Percentiles rank a stretch among this genome's conserved stretches.
Conservation (phyloP, 2,329 filamentous ascomycete species). For the Didymella sp. region DNA sequence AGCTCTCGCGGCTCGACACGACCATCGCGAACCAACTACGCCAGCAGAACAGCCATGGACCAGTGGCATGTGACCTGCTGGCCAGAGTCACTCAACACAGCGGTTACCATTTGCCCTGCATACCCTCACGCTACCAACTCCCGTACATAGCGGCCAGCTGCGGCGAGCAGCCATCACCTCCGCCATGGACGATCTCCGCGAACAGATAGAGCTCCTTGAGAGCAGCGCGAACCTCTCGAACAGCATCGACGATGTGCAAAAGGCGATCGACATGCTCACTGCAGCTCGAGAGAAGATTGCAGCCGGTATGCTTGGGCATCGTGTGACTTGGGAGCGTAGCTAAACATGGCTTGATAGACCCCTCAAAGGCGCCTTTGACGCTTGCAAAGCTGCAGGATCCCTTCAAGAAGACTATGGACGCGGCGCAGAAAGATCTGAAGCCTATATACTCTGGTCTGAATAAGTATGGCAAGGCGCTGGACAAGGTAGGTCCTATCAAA, state of each 20-base stretch:
- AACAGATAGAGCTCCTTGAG: conserved; percentile 76
- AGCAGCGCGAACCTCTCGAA: conserved; percentile 72
- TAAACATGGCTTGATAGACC: conserved; percentile 58
- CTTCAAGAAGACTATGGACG: conserved; percentile 79
- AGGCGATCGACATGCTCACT: conserved; percentile 78
- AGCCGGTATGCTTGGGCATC: conserved; percentile 54
- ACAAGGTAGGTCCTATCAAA: conserved; percentile 66
- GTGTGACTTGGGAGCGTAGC: conserved; percentile 14
- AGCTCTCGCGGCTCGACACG: conserved; percentile 12
- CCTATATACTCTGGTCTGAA: conserved; percentile 82
- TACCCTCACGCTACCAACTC: background rate
- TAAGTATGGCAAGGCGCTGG: conserved; percentile 83
- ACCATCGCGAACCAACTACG: conserved; percentile 1
- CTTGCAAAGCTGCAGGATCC: conserved; percentile 87
- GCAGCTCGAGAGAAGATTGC: conserved; percentile 76
- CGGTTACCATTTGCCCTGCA: conserved; percentile 2
- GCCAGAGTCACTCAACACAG: conserved; percentile 24
- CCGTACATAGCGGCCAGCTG: conserved; percentile 2
- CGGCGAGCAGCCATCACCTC: conserved; percentile 5
- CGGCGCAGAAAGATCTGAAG: conserved; percentile 80
- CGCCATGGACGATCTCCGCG: conserved; percentile 70
- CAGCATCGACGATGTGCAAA: conserved; percentile 80
- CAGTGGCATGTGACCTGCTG: conserved; percentile 24
- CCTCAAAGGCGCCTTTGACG: conserved; percentile 73
- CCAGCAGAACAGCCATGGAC: conserved; percentile 37